Evolutionary conservation across 2,329 filamentous ascomycete species (phyloP).

Genomic region (Diaporthe citriasiana): DNA sequence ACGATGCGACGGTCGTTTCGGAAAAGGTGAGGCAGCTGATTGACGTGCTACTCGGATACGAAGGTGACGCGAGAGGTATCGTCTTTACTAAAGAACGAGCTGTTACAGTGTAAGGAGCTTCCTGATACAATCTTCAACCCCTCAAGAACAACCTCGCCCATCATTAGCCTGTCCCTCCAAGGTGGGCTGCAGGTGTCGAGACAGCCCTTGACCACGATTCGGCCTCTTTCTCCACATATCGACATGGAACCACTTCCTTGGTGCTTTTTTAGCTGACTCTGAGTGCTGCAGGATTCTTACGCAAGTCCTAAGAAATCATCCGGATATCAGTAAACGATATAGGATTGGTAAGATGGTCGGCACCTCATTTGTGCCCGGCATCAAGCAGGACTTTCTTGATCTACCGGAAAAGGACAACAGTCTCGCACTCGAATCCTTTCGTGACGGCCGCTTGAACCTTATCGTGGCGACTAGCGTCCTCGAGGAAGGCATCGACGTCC

Average conservation of each 20-base stretch:
- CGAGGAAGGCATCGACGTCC: conserved; percentile 78
- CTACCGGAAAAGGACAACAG: conserved; percentile 51
- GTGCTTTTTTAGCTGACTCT: too few species aligned
- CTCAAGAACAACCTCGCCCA: too few species aligned
- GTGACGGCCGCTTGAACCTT: conserved; percentile 67
- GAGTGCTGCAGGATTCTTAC: conserved; percentile 61
- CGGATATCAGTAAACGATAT: conserved; percentile 61
- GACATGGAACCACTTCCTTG: too few species aligned
- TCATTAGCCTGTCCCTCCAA: too few species aligned
- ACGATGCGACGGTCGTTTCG: conserved; percentile 58
- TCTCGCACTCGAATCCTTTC: conserved; percentile 65
- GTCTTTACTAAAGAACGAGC: conserved; percentile 77
- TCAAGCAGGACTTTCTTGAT: conserved; percentile 57
- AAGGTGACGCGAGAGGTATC: conserved; percentile 67
- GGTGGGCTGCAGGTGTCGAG: not conserved
- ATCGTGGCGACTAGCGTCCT: conserved; percentile 75
- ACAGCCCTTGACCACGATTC: too few species aligned
- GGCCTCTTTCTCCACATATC: too few species aligned
- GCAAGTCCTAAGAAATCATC: conserved; percentile 68
- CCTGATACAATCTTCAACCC: too few species aligned
- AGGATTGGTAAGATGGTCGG: conserved; percentile 70
- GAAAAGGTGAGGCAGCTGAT: conserved; percentile 72
- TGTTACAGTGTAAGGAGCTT: conserved; percentile 63
- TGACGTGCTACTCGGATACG: conserved; percentile 59
- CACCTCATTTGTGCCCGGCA: conserved; percentile 56